Base-by-base conservation (phyloP, 352 stramenopile species). In the Pythium brassicae region DNA sequence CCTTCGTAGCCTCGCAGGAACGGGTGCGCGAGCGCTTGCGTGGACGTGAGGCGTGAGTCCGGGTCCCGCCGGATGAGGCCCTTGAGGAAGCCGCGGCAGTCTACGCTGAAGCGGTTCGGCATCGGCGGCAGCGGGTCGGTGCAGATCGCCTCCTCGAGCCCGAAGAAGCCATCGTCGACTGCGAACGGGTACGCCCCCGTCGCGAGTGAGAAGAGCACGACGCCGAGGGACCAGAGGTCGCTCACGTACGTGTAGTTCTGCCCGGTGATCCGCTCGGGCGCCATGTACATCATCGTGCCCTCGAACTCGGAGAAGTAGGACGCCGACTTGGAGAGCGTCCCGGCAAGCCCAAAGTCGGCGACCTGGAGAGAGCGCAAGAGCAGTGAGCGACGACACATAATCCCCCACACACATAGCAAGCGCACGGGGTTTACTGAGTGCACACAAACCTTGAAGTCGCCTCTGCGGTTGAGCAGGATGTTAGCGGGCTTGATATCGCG, bases 241-340 rank as follows among this genome's bases (percentile, higher is more conserved):
- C 81, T 91, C 15, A 85, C 72, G 39, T 83, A 95, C 15, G 71
- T 80, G 65, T 98, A 98, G 19, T 75, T 66, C 20, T 94, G 69
- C 1, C 89, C 89, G 3, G 82, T 79, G 39, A 98, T 96, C 4
- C 94, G 77, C 62, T 98, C 92, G 0, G 94, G 94, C 0, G 88
- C 83, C 94, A 98, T 98, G 76, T 98, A 98, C 70, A 95, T 96
- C 65, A 98, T 83, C 1, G 93, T 98, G 42, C 92, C 93, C 55
- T 90, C 76, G 43, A 95, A 95, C 43, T 92, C 79, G 29, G 83
- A 93, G 60, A 89, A 91, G 29, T 86, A 90, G 2, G 83, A 88
- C 29, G 75, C 70, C 17, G 78, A 91, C 56, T 90, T 90, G 20
- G 79, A 76, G 25, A 94, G 57, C 11, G 80, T 91, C 0, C 67